Conservation (phyloP, 2,329 filamentous ascomycete species). For the Paraphoma sp. region DNA sequence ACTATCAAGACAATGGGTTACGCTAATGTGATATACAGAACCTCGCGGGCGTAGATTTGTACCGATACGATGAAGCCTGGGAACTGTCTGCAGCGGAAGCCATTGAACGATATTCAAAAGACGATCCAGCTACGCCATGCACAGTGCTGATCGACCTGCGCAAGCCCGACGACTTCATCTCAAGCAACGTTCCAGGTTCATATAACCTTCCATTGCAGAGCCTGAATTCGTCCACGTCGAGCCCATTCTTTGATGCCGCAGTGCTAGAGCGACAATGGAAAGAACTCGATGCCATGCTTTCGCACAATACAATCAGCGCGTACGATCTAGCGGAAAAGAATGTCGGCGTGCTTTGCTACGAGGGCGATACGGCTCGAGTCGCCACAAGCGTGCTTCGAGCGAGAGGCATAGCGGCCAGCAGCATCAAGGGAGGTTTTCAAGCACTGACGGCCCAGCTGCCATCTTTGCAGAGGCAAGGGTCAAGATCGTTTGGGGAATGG, state of each 20-base stretch:
- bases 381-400: slow-evolving; percentile 27
- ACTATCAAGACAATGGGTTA: neutral
- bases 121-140: neutral
- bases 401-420: slow-evolving; percentile 19
- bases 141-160: slow-evolving; percentile 21
- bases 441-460: slow-evolving; percentile 18
- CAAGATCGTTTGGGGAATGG: slow-evolving; percentile 8
- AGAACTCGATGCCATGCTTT: slow-evolving; percentile 25
- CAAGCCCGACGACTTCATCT: slow-evolving; percentile 23
- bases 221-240: slow-evolving; percentile 9
- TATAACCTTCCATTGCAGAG: slow-evolving; percentile 29
- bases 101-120: slow-evolving; percentile 15
- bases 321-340: slow-evolving; percentile 24
- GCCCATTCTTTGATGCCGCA: slow-evolving; percentile 21
- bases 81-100: slow-evolving; percentile 18
- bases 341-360: slow-evolving; percentile 25
- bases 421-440: slow-evolving; percentile 22
- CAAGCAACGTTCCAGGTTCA: slow-evolving; percentile 22
- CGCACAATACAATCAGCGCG: slow-evolving; percentile 19
- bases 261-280: slow-evolving; percentile 26
- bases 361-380: slow-evolving; percentile 24
- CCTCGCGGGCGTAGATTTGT: slow-evolving; percentile 22
- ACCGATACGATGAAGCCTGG: slow-evolving; percentile 32
- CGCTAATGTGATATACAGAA: slow-evolving; percentile 12
- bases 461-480: slow-evolving; percentile 12